phyloP scores from a whole-genome alignment of 768 basidiomycete genomes.

The Tephrocybe sp. region DNA sequence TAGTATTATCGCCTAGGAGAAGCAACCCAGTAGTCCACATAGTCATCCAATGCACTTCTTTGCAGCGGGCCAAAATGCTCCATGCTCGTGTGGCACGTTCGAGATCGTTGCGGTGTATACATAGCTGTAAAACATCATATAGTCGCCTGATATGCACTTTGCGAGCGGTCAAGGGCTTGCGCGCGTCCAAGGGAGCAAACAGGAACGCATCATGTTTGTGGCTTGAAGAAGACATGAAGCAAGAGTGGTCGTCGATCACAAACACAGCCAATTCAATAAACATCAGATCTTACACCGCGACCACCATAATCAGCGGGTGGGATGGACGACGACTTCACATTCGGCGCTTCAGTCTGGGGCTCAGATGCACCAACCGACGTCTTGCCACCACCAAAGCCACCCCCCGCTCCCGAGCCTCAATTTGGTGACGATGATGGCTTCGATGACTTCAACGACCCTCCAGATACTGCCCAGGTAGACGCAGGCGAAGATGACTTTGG shows the following conservation, averaged over 20 bases:
- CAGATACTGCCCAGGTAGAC: constrained; percentile 42
- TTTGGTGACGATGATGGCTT: constrained; percentile 35
- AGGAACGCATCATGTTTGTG: constrained; percentile 44
- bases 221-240: constrained; percentile 25
- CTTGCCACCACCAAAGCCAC: constrained; percentile 26
- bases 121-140: constrained; percentile 72
- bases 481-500: constrained; percentile 76
- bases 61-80: constrained; percentile 73
- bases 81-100: constrained; percentile 67
- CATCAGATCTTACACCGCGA: constrained; percentile 11
- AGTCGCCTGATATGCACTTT: constrained; percentile 75
- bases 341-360: constrained; percentile 77
- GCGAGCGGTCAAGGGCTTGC: constrained; percentile 51
- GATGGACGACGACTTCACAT: constrained; percentile 75
- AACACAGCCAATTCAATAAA: constrained; percentile 27
- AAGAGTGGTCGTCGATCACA: constrained; percentile 1
- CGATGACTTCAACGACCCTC: constrained; percentile 60
- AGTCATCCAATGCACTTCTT: constrained; percentile 72
- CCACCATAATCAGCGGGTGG: constrained; percentile 11
- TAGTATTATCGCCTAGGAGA: constrained; percentile 41
- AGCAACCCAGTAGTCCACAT: constrained; percentile 72
- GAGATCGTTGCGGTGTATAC: constrained; percentile 65
- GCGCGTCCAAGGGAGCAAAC: constrained; percentile 58
- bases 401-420: constrained; percentile 25
- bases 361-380: constrained; percentile 37